Conservation (phyloP, 306 rosid species). For the cucumber (Cucumis sativus) region DNA sequence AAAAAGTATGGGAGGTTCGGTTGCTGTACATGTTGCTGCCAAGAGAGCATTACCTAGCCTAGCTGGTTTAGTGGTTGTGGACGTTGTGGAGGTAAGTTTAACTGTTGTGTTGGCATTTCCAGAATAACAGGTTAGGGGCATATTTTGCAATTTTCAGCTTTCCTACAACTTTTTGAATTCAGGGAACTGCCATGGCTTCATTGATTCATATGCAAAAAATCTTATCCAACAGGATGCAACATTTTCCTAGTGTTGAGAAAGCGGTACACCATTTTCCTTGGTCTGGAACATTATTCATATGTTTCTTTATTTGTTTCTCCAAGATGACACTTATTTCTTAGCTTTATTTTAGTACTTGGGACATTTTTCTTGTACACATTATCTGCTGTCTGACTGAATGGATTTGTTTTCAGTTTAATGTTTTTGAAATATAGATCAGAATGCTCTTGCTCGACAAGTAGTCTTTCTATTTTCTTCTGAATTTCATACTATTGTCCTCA, state of each 20-base stretch:
- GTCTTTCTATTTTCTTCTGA: no score
- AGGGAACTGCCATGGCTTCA: conserved; percentile 98
- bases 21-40: conserved; percentile 90
- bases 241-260: conserved; percentile 80
- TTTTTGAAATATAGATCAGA: no score
- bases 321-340: neutral
- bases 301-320: neutral
- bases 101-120: conserved; percentile 1
- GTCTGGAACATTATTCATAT: no score
- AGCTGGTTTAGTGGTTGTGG: conserved; percentile 93
- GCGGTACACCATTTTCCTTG: conserved; percentile 34
- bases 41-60: conserved; percentile 48
- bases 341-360: neutral
- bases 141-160: neutral
- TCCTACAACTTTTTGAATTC: conserved; percentile 14
- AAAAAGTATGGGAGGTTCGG: conserved; percentile 90
- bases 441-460: no score
- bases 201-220: conserved; percentile 93
- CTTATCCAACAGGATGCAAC: conserved; percentile 70
- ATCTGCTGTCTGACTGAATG: neutral
- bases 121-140: neutral
- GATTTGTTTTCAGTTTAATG: no score
- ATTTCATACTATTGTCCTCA: no score
- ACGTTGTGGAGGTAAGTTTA: conserved; percentile 85
- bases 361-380: neutral